Conservation (phyloP, 208 protist species). For the Balamuthia mandrillaris region DNA sequence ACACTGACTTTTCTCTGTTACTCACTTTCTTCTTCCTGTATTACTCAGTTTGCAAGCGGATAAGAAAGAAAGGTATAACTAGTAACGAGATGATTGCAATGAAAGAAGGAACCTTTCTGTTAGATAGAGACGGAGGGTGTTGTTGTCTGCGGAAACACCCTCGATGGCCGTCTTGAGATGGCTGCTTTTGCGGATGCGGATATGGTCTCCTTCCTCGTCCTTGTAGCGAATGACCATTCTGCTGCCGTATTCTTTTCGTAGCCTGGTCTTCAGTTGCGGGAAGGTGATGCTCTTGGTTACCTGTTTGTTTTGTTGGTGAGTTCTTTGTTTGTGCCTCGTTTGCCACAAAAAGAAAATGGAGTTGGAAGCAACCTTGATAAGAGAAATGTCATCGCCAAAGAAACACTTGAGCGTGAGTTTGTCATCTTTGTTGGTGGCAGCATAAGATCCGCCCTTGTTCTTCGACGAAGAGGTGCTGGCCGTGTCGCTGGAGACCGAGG, state of each 20-base stretch:
- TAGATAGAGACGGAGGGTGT: not conserved
- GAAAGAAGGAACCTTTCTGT: not conserved
- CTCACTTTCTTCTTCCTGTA: conserved; percentile 2
- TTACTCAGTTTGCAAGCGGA: too few species aligned
- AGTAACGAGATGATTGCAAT: not conserved
- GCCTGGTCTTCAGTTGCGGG: not conserved
- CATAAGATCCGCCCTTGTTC: not conserved
- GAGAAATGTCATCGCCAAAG: not conserved
- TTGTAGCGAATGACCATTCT: conserved; percentile 12
- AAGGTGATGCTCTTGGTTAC: not conserved
- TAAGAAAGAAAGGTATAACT: not conserved
- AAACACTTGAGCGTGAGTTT: not conserved
- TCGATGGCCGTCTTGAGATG: not conserved
- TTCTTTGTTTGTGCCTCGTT: too few species aligned
- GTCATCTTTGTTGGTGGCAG: not conserved
- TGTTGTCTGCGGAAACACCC: not conserved
- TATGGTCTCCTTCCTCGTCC: not conserved
- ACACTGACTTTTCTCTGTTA: not conserved
- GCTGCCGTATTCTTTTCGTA: not conserved
- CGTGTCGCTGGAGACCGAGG: not conserved
- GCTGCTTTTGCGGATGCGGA: not conserved
- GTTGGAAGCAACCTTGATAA: not conserved
- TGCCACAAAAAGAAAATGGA: too few species aligned
- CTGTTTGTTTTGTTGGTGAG: not conserved
- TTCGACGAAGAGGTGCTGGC: not conserved